Base-by-base conservation (phyloP, 2,329 filamentous ascomycete genomes). In the Trichophaea hybrida region DNA sequence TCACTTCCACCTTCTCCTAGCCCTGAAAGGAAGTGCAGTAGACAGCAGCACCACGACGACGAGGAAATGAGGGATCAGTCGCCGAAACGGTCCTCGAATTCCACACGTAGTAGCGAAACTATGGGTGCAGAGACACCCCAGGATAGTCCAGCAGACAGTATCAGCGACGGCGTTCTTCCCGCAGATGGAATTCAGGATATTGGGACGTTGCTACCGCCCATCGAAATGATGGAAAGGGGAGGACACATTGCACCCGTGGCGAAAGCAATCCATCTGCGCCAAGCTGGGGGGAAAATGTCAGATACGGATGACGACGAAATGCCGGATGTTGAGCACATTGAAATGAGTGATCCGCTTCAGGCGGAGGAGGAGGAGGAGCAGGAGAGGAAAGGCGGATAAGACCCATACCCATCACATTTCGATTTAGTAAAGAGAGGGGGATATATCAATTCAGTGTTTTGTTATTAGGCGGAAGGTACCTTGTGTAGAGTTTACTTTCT, bases 311-410 rank as follows among this genome's bases (percentile, higher is more conserved):
- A 64, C 34, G 57, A 64, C 35, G 62, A 65, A 8, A 65, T 65
- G 63, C 48, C 37, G 31, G 63, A 65, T 59, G 59, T 49, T 12
- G 61, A 65, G 33, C 59, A 65, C 55, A 32, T 65, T 5, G 63
- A 63, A 31, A 43, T 24, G 24, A 24, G 24, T 24, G 24, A 24
- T 24, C 24, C 24, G 24, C 24, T 24, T 24, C 24, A 24, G 24
- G 24, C 3, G 24, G 24, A 24, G 24, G 24, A 24, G 24, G 24
- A 24, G 24, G 24, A 24, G 24, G 24, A 24, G 24, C 24, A 51
- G 32, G 48, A 17, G 13, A 51, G 48, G 32, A 51, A 51, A 24
- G 48, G 48, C 6, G 48, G 48, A 17, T 51, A 51, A 24, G 40
- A n/a, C 13, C 6, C 24, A 24, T 24, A 24, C 24, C 24, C 24